Conservation (phyloP, 2,329 filamentous ascomycete genomes). For the Ceratocystis smalleyi region DNA sequence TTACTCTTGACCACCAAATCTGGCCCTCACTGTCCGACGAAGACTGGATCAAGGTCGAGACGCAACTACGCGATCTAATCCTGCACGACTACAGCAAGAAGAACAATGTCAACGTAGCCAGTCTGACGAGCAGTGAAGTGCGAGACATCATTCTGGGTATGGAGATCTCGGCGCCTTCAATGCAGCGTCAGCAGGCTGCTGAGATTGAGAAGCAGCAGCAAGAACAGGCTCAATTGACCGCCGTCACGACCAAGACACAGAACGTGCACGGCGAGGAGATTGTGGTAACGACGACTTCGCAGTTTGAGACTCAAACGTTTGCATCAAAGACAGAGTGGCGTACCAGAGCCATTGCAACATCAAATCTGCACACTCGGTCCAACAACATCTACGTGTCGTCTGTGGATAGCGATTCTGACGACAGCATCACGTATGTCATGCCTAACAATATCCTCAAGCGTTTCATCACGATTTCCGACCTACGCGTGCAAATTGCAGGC, state of each 20-base stretch:
- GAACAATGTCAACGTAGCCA: slow-evolving; percentile 98
- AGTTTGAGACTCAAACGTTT: slow-evolving; percentile 95
- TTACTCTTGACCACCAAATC: slow-evolving; percentile 97
- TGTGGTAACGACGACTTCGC: slow-evolving; percentile 92
- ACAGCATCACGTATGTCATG: slow-evolving; percentile 84
- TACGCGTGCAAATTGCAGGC: slow-evolving; percentile 89
- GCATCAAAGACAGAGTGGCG: slow-evolving; percentile 98
- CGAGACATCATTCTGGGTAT: slow-evolving; percentile 97
- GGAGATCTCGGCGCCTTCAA: slow-evolving; percentile 95
- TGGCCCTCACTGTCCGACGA: slow-evolving; percentile 92
- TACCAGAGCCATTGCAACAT: slow-evolving; percentile 88
- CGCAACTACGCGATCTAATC: slow-evolving; percentile 85
- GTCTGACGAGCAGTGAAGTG: slow-evolving; percentile 90
- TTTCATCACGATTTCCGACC: slow-evolving; percentile 93
- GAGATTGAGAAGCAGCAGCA: slow-evolving; percentile 99
- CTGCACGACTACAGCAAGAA: slow-evolving; percentile 99
- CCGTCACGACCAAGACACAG: slow-evolving; percentile 94
- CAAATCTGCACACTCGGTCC: slow-evolving; percentile 78
- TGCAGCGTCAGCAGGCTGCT: slow-evolving; percentile 95
- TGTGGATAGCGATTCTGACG: slow-evolving; percentile 79
- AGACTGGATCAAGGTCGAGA: slow-evolving; percentile 99
- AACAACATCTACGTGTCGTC: slow-evolving; percentile 99
- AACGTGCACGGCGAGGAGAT: slow-evolving; percentile 96
- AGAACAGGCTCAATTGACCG: slow-evolving; percentile 89
- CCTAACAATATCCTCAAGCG: slow-evolving; percentile 97